These are phyloP conservation scores for Helotiales sp. DNA, from an alignment of 2,329 filamentous ascomycete species.

Conservation along the genomic window DNA sequence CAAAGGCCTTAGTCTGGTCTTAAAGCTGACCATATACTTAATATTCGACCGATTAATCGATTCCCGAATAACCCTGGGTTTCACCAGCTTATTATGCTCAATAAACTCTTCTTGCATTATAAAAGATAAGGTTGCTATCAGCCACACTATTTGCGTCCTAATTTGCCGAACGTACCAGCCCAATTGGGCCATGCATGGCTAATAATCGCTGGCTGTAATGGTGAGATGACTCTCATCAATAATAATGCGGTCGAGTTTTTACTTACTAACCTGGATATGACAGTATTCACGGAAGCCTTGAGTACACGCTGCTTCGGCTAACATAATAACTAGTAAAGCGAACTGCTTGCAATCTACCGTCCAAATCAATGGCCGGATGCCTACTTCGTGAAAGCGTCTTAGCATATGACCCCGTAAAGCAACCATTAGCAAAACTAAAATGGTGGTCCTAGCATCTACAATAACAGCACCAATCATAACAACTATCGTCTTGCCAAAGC, in stretches of 20 bases:
- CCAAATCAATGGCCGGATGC: constrained; percentile 18
- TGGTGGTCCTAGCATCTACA: constrained; percentile 20
- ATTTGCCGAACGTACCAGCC: constrained; percentile 23
- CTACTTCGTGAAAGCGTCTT: constrained; percentile 18
- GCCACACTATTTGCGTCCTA: constrained; percentile 24
- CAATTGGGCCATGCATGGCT: constrained; percentile 20
- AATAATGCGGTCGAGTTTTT: constrained; percentile 21
- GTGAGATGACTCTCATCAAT: constrained; percentile 25
- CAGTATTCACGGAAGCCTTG: constrained; percentile 22
- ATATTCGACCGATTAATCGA: constrained; percentile 28
- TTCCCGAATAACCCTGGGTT: constrained; percentile 22
- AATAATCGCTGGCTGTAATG: constrained; percentile 25
- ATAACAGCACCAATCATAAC: constrained; percentile 22
- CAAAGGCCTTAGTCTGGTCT: constrained; percentile 4
- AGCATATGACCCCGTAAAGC: constrained; percentile 23
- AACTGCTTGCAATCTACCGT: constrained; percentile 7
- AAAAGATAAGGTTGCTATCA: too few relatives aligned
- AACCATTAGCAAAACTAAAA: constrained; percentile 25
- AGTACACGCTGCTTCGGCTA: too few relatives aligned
- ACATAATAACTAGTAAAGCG: too few relatives aligned
- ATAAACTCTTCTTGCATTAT: constrained; percentile 26
- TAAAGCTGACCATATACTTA: constrained; percentile 21
- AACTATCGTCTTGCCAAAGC: constrained; percentile 21
- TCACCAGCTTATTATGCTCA: constrained; percentile 28
- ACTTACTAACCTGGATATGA: constrained; percentile 1